A percentile compares a stretch with the other conserved stretches of the same genome.
phyloP scores from a whole-genome alignment of 2,329 filamentous ascomycete species.

The Hymenoscyphus scutula region DNA sequence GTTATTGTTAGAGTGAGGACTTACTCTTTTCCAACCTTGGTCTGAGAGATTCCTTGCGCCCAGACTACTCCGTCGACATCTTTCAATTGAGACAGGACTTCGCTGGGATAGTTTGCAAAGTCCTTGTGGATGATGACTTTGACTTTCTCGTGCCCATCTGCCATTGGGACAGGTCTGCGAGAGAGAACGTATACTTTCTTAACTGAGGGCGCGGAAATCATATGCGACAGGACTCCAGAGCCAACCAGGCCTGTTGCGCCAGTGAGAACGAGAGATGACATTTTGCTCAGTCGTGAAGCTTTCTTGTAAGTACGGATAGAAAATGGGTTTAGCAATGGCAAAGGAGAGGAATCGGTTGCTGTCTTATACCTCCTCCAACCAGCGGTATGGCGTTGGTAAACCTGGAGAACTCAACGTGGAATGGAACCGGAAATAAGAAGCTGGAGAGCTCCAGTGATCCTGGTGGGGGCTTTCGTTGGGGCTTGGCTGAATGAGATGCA shows the following conservation, averaged over 20 bases:
- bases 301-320: background rate
- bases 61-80: slow-evolving; percentile 70
- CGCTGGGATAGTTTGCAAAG: slow-evolving; percentile 58
- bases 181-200: slow-evolving; percentile 67
- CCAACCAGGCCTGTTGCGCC: slow-evolving; percentile 68
- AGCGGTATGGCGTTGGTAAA: background rate
- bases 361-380: background rate
- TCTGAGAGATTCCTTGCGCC: slow-evolving; percentile 67
- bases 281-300: slow-evolving; percentile 31
- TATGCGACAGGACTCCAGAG: slow-evolving; percentile 57
- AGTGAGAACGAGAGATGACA: slow-evolving; percentile 66
- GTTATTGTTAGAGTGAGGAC: slow-evolving; percentile 30
- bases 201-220: slow-evolving; percentile 52
- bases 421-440: too few relatives aligned
- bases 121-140: slow-evolving; percentile 67
- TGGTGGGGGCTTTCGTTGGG: background rate
- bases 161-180: slow-evolving; percentile 62
- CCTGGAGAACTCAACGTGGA: too few relatives aligned
- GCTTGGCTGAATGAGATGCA: background rate
- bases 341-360: background rate
- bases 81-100: slow-evolving; percentile 56
- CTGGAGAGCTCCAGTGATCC: too few relatives aligned
- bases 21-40: slow-evolving; percentile 56
- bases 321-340: slow-evolving; percentile 3
- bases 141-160: slow-evolving; percentile 58